Evolutionary conservation across 768 basidiomycete genomes (phyloP), one percentile per base, ranked within the genome.

Genomic region (Tricholomella constricta): DNA sequence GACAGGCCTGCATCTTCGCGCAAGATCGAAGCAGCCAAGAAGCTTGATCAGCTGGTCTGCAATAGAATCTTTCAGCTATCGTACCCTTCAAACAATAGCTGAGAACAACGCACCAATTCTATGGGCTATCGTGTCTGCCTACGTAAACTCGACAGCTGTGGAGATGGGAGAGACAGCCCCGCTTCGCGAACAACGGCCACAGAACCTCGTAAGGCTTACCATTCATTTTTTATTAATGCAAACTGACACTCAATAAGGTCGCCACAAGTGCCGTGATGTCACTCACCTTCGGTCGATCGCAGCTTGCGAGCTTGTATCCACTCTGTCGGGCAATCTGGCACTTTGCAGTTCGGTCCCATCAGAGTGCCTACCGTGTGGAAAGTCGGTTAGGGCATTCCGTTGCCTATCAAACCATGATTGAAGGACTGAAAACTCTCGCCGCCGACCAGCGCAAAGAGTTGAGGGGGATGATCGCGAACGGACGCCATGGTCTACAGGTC

Each of bases 1-100:
- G 1, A 47, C 36, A 19, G 55, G 55, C 25, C 46, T 52, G 19
- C 51, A 57, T 57, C 12, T 57, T 36, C 44, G 32, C 4, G 55
- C 55, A 14, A 20, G n/a, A 15, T 44, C 43, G 9, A 44, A 44
- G 26, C 9, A 26, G 11, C 23, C 9, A 23, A 44, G 9, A 19
- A 19, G 7, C 20, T 17, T 9, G 17, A 17, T 22, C 4, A 41
- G 11, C 38, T 41, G 38, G 38, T 4, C 8, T 4, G 38, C 38
- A 7, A 20, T 41, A 3, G 20, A 41, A 4, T 19, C 38, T 6
- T 41, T 41, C 38, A 41, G 38, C 22, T 41, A 10, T 41, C 38
- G 14, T 4, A 8, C 17, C 3, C 38, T 41, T 20, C 38, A 41
- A 20, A 19, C 25, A 3, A 29, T 17, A 45, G 44, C 27, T 6